Evolutionary conservation across 768 basidiomycete species (phyloP), one percentile per base, ranked within the genome.

Genomic region (Butyriboletus loyo): DNA sequence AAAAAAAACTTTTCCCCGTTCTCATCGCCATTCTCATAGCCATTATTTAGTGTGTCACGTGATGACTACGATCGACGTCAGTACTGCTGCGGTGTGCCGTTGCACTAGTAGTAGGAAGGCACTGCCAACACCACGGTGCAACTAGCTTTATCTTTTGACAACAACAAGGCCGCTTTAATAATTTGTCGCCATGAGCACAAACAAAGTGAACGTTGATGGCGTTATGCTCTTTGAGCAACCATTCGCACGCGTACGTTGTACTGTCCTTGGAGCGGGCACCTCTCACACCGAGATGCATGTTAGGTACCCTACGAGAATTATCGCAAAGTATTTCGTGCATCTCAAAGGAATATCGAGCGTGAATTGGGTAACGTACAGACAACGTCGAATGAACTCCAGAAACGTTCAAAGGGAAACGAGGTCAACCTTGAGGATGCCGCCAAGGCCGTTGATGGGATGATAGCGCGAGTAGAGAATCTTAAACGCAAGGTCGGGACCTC

Each of bases 241-340:
- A 0, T 90, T 92, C 69, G 81, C 80, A 15, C 75, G 85, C 60
- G 90, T 91, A 63, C 46, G 79, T 63, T 50, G 31, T 34, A 32
- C 51, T 42, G 35, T 50, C 32, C 39, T 21, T 21, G 11, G n/a
- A 28, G 25, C 42, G 46, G 25, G 21, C 22, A 34, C 42, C 44
- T 28, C 22, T 42, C 53, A 63, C 53, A 67, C 49, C 11, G n/a
- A 39, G 39, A 48, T 45, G 31, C 42, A 37, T 42, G 28, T 35
- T 58, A 95, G 92, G 89, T 92, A 13, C 92, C 92, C 11, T 90
- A 87, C 70, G 92, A 95, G 73, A 88, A 88, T 60, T 89, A 92
- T 63, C 85, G 89, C 61, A 90, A 88, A 71, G 78, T 86, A n/a
- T 94, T 95, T 65, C 84, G 92, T 31, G 80, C 85, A 17, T 84